These are phyloP conservation scores for Blastobotrys aristatus DNA, from an alignment of 1,139 yeast genomes.

Conservation along the genomic window DNA sequence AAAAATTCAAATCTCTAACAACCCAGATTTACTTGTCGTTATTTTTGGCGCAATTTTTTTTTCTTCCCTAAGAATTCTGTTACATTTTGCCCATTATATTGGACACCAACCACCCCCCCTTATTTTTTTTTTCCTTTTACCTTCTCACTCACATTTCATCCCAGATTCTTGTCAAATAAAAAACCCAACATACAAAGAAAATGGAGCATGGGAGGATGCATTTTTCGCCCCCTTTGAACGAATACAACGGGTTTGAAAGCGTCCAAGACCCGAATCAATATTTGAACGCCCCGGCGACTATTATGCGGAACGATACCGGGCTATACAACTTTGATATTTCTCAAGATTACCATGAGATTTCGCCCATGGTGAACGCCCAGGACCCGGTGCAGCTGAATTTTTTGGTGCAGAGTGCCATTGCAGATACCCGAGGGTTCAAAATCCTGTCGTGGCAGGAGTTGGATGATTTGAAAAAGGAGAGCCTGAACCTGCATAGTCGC, in stretches of 20 bases:
- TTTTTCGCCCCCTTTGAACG: background rate
- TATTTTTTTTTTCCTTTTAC: background rate
- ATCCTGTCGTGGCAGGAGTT: constrained; percentile 33
- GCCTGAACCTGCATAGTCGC: constrained; percentile 20
- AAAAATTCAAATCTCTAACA: no score
- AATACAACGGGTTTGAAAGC: constrained; percentile 23
- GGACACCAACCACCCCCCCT: background rate
- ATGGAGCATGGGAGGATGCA: background rate
- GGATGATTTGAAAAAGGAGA: constrained; percentile 24
- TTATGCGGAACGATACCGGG: constrained; percentile 10
- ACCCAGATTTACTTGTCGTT: no score
- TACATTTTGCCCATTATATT: no score
- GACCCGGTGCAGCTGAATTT: constrained; percentile 28
- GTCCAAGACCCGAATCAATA: constrained; percentile 22
- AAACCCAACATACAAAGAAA: background rate
- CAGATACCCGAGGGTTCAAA: constrained; percentile 29
- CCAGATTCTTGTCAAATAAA: no score
- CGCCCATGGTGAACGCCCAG: constrained; percentile 25
- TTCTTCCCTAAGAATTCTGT: background rate
- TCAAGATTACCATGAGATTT: constrained; percentile 23
- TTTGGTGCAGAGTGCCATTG: constrained; percentile 32
- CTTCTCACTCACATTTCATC: no score
- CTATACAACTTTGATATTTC: constrained; percentile 16
- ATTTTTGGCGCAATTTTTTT: no score
- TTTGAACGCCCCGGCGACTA: constrained; percentile 18